Evolutionary conservation across 2,329 filamentous ascomycete species (phyloP).

Genomic region (Aphanoascus verrucosus): DNA sequence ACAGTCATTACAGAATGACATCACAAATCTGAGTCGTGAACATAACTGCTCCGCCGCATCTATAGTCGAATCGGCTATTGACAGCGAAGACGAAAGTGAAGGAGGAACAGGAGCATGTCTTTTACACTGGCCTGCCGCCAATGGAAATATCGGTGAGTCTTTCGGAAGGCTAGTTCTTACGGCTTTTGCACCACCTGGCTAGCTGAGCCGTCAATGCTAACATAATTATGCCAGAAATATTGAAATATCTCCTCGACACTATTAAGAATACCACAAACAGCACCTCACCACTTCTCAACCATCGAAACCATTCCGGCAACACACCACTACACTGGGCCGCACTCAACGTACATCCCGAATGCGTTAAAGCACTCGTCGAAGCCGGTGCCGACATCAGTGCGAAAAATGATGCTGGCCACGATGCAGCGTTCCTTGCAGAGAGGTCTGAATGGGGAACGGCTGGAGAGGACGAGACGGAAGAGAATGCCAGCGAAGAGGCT

Average conservation of each 20-base stretch:
- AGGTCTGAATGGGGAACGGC: conserved; percentile 49
- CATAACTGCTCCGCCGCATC: conserved; percentile 51
- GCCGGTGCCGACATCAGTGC: conserved; percentile 66
- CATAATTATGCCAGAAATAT: conserved; percentile 30
- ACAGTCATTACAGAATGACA: conserved; percentile 51
- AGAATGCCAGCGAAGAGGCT: conserved; percentile 16
- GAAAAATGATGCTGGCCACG: conserved; percentile 74
- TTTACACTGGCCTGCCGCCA: conserved; percentile 85
- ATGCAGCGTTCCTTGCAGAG: conserved; percentile 64
- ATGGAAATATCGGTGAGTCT: conserved; percentile 69
- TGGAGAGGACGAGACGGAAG: conserved; percentile 11
- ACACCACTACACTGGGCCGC: conserved; percentile 91
- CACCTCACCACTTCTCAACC: conserved; percentile 29
- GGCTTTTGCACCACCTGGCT: too few relatives aligned
- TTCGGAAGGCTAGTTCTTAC: too few relatives aligned
- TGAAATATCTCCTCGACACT: conserved; percentile 38
- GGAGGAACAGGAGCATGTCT: conserved; percentile 39
- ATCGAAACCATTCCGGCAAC: conserved; percentile 71
- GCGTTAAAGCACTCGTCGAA: conserved; percentile 65
- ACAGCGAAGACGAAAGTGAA: conserved; percentile 66
- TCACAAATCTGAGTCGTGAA: conserved; percentile 51
- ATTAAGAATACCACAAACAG: conserved; percentile 22
- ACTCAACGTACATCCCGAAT: conserved; percentile 72
- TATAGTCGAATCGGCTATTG: conserved; percentile 59
- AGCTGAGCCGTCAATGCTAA: conserved; percentile 6